A percentile compares a stretch with the other conserved stretches of the same genome.
These are phyloP conservation scores for Aspergillus calidoustus DNA, from an alignment of 2,329 filamentous ascomycete genomes.

Conservation along the genomic window DNA sequence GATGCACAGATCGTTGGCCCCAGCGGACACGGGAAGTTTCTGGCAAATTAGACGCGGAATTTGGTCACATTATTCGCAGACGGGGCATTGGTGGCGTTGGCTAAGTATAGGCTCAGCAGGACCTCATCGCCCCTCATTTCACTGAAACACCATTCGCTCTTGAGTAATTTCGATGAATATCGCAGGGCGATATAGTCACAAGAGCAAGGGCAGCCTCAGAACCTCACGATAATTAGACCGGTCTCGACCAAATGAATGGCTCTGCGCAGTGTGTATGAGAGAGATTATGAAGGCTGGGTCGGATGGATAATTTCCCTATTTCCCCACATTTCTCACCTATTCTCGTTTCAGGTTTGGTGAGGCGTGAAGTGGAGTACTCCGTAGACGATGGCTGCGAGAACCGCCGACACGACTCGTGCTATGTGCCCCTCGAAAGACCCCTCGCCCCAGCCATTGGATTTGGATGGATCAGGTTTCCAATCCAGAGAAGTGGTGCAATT, in stretches of 20 bases:
- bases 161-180: neutral
- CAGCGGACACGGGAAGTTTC: conserved; percentile 24
- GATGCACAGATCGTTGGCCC: conserved; percentile 7
- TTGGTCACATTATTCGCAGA: conserved; percentile 10
- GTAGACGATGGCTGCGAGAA: neutral
- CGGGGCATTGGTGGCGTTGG: conserved; percentile 12
- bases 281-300: neutral
- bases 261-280: neutral
- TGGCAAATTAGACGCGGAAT: conserved; percentile 19
- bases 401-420: neutral
- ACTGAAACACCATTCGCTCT: neutral
- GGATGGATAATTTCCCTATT: conserved; percentile 8
- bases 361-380: conserved; percentile 10
- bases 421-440: neutral
- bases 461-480: conserved; percentile 7
- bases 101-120: neutral
- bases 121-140: neutral
- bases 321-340: conserved; percentile 8
- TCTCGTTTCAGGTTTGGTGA: conserved; percentile 14
- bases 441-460: conserved; percentile 8
- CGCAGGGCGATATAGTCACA: neutral
- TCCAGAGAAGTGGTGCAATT: neutral
- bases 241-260: neutral
- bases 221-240: neutral
- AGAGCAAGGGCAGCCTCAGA: neutral